phyloP scores from a whole-genome alignment of 1,284 basidiomycete species.

The Takashimella tepidaria region DNA sequence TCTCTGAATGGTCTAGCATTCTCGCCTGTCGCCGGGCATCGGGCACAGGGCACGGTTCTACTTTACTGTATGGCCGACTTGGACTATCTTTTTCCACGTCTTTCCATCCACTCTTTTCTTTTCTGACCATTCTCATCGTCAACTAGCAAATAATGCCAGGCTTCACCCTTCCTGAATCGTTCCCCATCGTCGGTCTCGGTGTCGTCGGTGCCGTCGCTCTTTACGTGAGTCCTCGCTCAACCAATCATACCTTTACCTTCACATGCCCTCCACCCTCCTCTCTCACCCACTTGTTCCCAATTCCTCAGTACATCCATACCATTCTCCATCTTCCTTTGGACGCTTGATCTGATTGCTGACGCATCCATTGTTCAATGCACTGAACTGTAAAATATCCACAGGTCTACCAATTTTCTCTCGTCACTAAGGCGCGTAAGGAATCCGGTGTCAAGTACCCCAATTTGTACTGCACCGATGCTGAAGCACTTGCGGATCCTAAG shows the following conservation, averaged over 20 bases:
- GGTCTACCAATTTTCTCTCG: constrained; percentile 28
- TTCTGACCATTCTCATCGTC: neutral
- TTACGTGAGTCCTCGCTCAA: constrained; percentile 28
- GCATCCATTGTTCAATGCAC: too few relatives aligned
- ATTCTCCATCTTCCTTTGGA: too few relatives aligned
- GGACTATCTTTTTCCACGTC: neutral
- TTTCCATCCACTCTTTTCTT: neutral
- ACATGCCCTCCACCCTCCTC: neutral
- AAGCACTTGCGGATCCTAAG: constrained; percentile 35
- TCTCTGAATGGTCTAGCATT: too few relatives aligned
- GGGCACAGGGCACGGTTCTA: too few relatives aligned
- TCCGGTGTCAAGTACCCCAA: constrained; percentile 37
- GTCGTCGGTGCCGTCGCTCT: constrained; percentile 23
- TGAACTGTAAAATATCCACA: constrained; percentile 8
- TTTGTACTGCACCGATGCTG: constrained; percentile 35
- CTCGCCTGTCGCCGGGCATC: too few relatives aligned
- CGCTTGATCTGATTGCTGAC: too few relatives aligned
- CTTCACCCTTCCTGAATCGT: constrained; percentile 27
- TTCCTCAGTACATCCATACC: too few relatives aligned
- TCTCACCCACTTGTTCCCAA: too few relatives aligned
- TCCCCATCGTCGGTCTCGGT: constrained; percentile 38
- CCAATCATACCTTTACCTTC: neutral
- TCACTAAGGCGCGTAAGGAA: constrained; percentile 24
- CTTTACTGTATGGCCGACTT: too few relatives aligned
- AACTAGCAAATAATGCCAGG: neutral